A percentile compares a stretch with the other conserved stretches of the same genome.
Conservation (phyloP, 1,139 yeast genomes). For the Groenewaldozyma sp. region DNA sequence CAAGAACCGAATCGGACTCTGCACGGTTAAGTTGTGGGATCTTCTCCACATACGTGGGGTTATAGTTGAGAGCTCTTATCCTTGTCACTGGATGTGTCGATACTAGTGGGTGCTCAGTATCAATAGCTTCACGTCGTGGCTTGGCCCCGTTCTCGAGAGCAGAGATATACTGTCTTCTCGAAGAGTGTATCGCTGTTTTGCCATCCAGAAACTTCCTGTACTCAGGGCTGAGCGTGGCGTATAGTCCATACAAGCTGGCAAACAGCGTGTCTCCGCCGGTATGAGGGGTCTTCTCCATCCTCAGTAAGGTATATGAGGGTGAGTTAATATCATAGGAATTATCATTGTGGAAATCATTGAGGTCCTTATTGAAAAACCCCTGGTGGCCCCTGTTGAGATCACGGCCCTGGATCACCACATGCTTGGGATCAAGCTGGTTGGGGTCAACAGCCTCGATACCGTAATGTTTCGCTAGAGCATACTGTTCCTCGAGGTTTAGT, state of each 20-base stretch:
- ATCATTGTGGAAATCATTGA: constrained; percentile 38
- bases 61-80: constrained; percentile 35
- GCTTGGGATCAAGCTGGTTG: constrained; percentile 25
- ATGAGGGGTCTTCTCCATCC: constrained; percentile 35
- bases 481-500: constrained; percentile 45
- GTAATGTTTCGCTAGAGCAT: constrained; percentile 44
- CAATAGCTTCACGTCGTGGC: constrained; percentile 25
- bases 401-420: constrained; percentile 20
- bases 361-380: background rate
- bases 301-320: constrained; percentile 37
- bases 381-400: background rate
- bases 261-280: constrained; percentile 42
- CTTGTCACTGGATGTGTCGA: constrained; percentile 43
- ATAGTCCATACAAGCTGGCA: constrained; percentile 41
- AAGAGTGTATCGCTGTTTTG: constrained; percentile 23
- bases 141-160: constrained; percentile 29
- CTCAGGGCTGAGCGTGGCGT: constrained; percentile 36
- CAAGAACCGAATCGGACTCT: constrained; percentile 23
- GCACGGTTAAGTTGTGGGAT: constrained; percentile 34
- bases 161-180: constrained; percentile 30
- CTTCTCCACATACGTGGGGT: constrained; percentile 25
- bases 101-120: constrained; percentile 36
- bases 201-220: constrained; percentile 34
- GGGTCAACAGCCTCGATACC: constrained; percentile 65
- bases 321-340: constrained; percentile 41